Base-by-base conservation (phyloP, 495 filamentous ascomycete species). In the Glonium stellatum region DNA sequence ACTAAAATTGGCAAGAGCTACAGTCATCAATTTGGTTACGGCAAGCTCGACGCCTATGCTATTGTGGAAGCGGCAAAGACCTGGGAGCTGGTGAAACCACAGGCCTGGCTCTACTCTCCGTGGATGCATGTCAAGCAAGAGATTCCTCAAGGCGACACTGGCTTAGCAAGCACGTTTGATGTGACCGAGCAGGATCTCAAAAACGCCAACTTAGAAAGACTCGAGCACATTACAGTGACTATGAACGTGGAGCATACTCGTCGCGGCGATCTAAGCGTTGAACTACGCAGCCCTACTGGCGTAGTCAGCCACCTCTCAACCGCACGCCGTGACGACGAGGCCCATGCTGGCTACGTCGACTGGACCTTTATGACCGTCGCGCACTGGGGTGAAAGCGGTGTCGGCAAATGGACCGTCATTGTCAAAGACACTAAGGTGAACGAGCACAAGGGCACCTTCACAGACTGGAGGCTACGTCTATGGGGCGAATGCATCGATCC, bases 351-450 rank as follows among this genome's bases (percentile, higher is more conserved):
- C n/a, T 98, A 97, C 68, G 77, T 84, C 39, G 90, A 98, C 75
- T 98, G 93, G 93, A 96, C 93, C 1, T 98, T 98, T 64, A 97
- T 97, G 93, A 90, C 84, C 59, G 95, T 98, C 51, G 90, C 84
- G 67, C 95, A 98, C 71, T 98, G 90, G 90, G 95, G 92, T 52
- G 93, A 97, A 76, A 81, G 83, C 49, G 90, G 91, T 47, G 71
- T 89, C 59, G 93, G 93, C 19, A 87, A 79, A 21, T 98, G 93
- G 93, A 92, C 87, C 1, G 80, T 98, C 57, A 77, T 96, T 36
- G 86, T 97, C 60, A 95, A 91, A 69, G 93, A 98, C 69, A 86
- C 87, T 21, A 71, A 80, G 10, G 84, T 87, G 41, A 97, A 98
- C 70, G 79, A 86, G 6, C 67, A 84, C 68, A 80, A 73, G 5